Evolutionary conservation across 176 grass and related monocot genomes (phyloP), one percentile per base, ranked within the genome.

Genomic region (Musa schizocarpa): DNA sequence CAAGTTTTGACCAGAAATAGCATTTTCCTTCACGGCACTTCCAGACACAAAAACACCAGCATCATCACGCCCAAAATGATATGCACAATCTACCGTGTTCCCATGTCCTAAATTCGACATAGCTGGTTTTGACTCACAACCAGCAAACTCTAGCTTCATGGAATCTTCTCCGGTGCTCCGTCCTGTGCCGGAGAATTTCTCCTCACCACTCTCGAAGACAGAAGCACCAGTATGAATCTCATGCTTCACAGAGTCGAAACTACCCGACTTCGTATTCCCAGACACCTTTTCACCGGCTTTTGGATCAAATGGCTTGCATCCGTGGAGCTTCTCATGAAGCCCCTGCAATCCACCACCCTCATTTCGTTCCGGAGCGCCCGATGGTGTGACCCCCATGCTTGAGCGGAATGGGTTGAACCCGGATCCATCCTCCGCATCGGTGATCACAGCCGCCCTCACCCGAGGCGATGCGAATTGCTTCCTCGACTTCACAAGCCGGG

Each of bases 391-490:
- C 17, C 17, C 54, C 9, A n/a, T 14, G 13, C 23, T 5, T 13
- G 25, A 50, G 2, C 54, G 34, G 55, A 71, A 80, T 53, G 68
- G 67, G 52, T 68, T 80, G 68, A 80, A 63, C 7, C 78, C 78
- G 5, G 67, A 14, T 43, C 50, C 67, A 26, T 71, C 68, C 2
- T 49, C 68, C n/a, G 54, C 11, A 10, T 61, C 78, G 2, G 78
- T 19, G 16, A 61, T 22, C 68, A 63, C 78, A 5, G 68, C 34
- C 5, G 78, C 74, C 17, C 54, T 58, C 56, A 62, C 74, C 29
- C 56, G 74, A 10, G 56, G 14, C 8, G 74, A 76, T 1, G 55
- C 23, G 16, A 76, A 50, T 59, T 76, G 74, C 56, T 76, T 76
- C 74, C 74, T 58, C 34, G 49, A 16, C 74, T 76, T 76, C 13